Evolutionary conservation across 768 basidiomycete species (phyloP).

Genomic region (Lactarius trivialis): DNA sequence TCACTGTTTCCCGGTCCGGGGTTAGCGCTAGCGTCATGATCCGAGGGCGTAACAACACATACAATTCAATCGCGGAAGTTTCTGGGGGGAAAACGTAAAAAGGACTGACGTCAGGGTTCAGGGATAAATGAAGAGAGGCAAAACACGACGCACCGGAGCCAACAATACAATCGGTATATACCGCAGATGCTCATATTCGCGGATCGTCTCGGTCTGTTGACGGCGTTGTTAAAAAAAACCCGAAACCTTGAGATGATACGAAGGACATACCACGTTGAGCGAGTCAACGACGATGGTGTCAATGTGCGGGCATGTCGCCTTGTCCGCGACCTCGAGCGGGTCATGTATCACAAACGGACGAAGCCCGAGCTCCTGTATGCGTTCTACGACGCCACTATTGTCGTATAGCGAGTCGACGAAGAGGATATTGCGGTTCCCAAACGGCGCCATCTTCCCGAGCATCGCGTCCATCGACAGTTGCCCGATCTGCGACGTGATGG

Average conservation of each 20-base stretch:
- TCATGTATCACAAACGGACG: constrained; percentile 69
- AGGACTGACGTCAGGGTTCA: not conserved
- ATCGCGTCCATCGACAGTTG: constrained; percentile 67
- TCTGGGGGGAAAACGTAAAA: constrained; percentile 28
- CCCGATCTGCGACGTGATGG: constrained; percentile 81
- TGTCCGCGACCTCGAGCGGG: constrained; percentile 75
- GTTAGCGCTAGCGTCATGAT: constrained; percentile 16
- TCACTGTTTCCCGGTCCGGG: constrained; percentile 51
- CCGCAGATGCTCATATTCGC: constrained; percentile 89
- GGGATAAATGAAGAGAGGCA: not conserved
- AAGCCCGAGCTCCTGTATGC: constrained; percentile 74
- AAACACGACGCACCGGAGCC: constrained; percentile 45
- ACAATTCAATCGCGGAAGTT: constrained; percentile 70
- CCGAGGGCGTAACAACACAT: constrained; percentile 29
- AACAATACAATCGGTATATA: constrained; percentile 95
- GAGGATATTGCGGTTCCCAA: constrained; percentile 81
- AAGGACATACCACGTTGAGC: constrained; percentile 61
- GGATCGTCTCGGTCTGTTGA: constrained; percentile 76
- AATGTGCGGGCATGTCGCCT: constrained; percentile 77
- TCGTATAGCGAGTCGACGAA: constrained; percentile 86
- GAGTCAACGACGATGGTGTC: constrained; percentile 97
- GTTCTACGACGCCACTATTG: constrained; percentile 63
- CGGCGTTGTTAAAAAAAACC: not conserved
- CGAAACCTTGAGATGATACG: constrained; percentile 3
- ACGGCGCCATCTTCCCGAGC: constrained; percentile 75